Base-by-base conservation (phyloP, 768 basidiomycete genomes). In the Lactarius sp. region DNA sequence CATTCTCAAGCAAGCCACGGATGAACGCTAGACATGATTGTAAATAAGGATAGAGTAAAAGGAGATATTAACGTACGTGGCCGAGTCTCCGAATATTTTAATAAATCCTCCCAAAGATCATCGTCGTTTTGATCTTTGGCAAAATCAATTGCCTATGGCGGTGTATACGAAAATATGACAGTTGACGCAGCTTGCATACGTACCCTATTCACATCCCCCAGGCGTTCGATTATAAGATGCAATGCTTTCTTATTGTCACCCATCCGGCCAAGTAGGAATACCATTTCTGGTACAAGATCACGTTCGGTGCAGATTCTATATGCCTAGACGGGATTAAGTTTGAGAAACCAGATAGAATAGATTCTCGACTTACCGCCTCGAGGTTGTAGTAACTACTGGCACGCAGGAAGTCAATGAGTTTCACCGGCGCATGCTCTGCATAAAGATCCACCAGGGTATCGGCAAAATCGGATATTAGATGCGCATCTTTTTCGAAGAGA, bases 101-200 rank as follows among this genome's bases (percentile, higher is more conserved):
- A 77, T 9, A 99, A 80, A 72, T 98, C 96, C 70, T 98, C 96
- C 97, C 96, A 99, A 0, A 99, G 83, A 72, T 98, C 97, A 65
- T 94, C 88, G 66, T 98, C 97, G 57, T 87, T 88, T 73, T 98
- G 96, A 73, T 98, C 94, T 70, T 95, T 96, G 2, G 95, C 96
- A 66, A 99, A 99, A 62, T 98, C 96, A 70, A 99, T 98, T 3
- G 96, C 60, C 55, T 64, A 20, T 31, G 46, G 22, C 18, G 22
- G 46, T 44, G 6, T 31, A 31, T 42, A 20, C 56, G 4, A 60
- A 50, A 36, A 14, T 13, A n/a, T 31, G 36, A 3, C 10, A 61
- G 6, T 13, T 18, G 44, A n/a, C 14, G 20, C n/a, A 7, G 60
- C 12, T n/a, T 9, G 8, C 9, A 22, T 4, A 74, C 84, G 56